These are phyloP conservation scores for Verticillium longisporum DNA, from an alignment of 2,329 filamentous ascomycete species.

Conservation along the genomic window DNA sequence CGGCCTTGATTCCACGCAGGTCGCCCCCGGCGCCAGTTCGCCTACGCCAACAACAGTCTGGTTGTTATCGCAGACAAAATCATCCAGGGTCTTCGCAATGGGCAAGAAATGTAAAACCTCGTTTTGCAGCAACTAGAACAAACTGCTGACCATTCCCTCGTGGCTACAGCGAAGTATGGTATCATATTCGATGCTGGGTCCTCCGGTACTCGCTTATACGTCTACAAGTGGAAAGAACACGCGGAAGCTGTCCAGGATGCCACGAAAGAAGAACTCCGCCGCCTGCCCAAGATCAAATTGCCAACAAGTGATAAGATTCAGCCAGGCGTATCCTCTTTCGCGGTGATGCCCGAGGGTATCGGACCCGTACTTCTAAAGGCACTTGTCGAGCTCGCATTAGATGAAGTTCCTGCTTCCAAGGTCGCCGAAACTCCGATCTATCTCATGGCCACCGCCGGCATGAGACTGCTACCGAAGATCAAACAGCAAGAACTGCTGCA, in stretches of 20 bases:
- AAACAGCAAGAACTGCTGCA: slow-evolving; percentile 68
- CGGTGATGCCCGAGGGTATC: slow-evolving; percentile 65
- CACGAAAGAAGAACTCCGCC: slow-evolving; percentile 51
- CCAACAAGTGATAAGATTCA: slow-evolving; percentile 90
- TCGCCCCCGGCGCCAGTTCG: neutral
- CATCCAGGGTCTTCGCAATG: neutral
- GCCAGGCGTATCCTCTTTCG: slow-evolving; percentile 88
- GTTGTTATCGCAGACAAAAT: neutral
- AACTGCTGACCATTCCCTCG: neutral
- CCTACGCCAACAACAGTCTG: neutral
- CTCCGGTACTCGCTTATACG: slow-evolving; percentile 88
- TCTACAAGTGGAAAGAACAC: slow-evolving; percentile 89
- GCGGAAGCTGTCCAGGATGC: slow-evolving; percentile 48
- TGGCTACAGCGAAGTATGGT: slow-evolving; percentile 63
- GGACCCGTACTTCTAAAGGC: slow-evolving; percentile 75
- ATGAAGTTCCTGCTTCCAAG: slow-evolving; percentile 68
- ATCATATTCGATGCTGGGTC: slow-evolving; percentile 97
- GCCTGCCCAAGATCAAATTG: slow-evolving; percentile 73
- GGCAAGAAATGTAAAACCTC: slow-evolving; percentile 1
- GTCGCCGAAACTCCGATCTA: slow-evolving; percentile 85
- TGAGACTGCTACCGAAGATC: slow-evolving; percentile 72
- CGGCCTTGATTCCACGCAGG: neutral
- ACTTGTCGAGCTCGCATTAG: slow-evolving; percentile 75
- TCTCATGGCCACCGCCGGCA: slow-evolving; percentile 90
- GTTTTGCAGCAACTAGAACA: neutral